Conservation (phyloP, 805 yeast genomes). For the Candida ovalis region DNA sequence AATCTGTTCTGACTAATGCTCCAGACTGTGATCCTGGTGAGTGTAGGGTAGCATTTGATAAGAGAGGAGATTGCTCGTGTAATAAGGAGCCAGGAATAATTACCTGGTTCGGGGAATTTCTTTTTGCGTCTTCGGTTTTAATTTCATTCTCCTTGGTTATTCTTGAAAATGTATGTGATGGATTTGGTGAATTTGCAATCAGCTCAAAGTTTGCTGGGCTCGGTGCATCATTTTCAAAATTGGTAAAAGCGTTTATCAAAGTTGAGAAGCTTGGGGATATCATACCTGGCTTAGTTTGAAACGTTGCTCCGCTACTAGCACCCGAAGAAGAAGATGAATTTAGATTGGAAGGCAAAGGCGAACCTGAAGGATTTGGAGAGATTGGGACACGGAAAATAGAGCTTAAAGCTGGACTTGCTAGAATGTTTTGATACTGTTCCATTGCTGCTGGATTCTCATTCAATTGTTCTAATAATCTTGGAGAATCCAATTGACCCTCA, state of each 20-base stretch:
- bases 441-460: conserved; percentile 21
- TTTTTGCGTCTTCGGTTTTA: neutral
- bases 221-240: conserved; percentile 23
- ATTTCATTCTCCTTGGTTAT: neutral
- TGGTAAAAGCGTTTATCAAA: conserved; percentile 27
- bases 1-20: neutral
- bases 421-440: conserved; percentile 20
- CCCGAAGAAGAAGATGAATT: neutral
- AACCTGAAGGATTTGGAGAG: conserved; percentile 10
- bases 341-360: conserved; percentile 9
- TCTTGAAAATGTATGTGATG: neutral
- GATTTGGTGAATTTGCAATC: conserved; percentile 9
- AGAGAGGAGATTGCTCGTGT: conserved; percentile 8
- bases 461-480: conserved; percentile 20
- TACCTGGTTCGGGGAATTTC: conserved; percentile 1
- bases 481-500: conserved; percentile 23
- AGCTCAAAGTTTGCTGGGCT: conserved; percentile 25
- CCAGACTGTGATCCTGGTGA: neutral
- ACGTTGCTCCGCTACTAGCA: neutral
- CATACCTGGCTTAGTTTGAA: conserved; percentile 5
- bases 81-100: conserved; percentile 13
- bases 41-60: neutral
- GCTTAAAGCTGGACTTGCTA: conserved; percentile 17
- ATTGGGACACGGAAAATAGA: conserved; percentile 6
- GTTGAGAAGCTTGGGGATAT: conserved; percentile 27